Conservation (phyloP, 257 asterid genomes). For the Jaltomata sinuosa region DNA sequence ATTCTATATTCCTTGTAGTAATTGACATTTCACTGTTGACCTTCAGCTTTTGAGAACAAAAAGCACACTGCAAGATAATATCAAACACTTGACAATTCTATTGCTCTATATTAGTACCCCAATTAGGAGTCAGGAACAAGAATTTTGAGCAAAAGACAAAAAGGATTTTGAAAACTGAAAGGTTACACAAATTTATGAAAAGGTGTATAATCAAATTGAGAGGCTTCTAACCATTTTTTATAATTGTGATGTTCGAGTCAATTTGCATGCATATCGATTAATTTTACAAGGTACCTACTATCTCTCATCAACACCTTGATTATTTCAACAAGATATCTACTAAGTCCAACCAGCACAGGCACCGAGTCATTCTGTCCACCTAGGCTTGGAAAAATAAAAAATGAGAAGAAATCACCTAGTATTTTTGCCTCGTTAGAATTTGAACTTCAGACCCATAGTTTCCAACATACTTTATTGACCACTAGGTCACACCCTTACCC, state of each 20-base stretch:
- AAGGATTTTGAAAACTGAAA: background rate
- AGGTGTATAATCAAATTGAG: background rate
- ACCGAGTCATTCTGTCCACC: background rate
- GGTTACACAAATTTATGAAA: background rate
- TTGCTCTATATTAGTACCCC: background rate
- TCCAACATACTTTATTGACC: background rate
- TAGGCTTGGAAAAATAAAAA: background rate
- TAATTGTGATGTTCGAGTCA: background rate
- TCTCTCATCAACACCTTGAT: background rate
- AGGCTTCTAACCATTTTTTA: background rate
- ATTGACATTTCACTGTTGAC: background rate
- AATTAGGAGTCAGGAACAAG: background rate
- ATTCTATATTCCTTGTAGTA: background rate
- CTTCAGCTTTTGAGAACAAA: background rate
- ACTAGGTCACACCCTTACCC: background rate
- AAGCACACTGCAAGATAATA: background rate
- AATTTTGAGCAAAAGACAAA: background rate
- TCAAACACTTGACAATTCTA: background rate
- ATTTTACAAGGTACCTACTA: too few relatives aligned
- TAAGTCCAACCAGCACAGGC: background rate
- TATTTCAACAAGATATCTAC: background rate
- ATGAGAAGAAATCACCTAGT: background rate
- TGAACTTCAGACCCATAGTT: fast-evolving
- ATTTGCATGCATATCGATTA: background rate
- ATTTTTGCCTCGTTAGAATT: background rate